phyloP scores from a whole-genome alignment of 164 flowering plant species.

The Piper longum region DNA sequence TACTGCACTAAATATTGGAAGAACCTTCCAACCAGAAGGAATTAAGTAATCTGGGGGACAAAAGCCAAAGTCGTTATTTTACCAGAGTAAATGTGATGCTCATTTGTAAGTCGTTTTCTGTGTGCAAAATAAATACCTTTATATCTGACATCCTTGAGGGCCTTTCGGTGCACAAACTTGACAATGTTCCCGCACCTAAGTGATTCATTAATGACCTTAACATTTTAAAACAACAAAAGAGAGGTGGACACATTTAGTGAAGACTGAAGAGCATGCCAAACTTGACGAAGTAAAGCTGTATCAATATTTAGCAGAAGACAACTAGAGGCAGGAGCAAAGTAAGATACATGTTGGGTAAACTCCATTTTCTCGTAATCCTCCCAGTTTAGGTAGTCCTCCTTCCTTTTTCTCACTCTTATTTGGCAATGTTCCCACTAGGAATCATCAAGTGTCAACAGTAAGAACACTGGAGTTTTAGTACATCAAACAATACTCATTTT shows the following conservation, averaged over 20 bases:
- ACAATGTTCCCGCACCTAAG: conserved; percentile 61
- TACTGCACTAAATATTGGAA: conserved; percentile 59
- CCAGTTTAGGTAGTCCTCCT: conserved; percentile 40
- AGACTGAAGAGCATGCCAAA: background rate
- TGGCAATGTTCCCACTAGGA: conserved; percentile 34
- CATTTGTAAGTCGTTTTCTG: background rate
- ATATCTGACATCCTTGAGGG: conserved; percentile 53
- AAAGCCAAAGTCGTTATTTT: background rate
- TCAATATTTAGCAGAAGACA: background rate
- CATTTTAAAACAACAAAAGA: conserved; percentile 1
- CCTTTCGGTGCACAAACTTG: conserved; percentile 63
- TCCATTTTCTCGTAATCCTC: conserved; percentile 58
- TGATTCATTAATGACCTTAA: conserved; percentile 58
- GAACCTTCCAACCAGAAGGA: conserved; percentile 69
- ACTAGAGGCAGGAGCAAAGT: background rate
- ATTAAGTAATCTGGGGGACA: conserved; percentile 34
- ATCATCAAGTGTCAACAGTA: background rate
- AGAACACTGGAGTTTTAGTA: background rate
- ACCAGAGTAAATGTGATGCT: background rate
- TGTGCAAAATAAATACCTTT: conserved; percentile 25
- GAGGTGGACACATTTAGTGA: background rate
- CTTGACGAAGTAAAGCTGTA: background rate
- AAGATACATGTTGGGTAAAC: conserved; percentile 44
- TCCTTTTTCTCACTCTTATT: conserved; percentile 31
- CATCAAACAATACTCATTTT: background rate